Base-by-base conservation (phyloP, 495 filamentous ascomycete genomes). In the Penicillium longicatenatum region DNA sequence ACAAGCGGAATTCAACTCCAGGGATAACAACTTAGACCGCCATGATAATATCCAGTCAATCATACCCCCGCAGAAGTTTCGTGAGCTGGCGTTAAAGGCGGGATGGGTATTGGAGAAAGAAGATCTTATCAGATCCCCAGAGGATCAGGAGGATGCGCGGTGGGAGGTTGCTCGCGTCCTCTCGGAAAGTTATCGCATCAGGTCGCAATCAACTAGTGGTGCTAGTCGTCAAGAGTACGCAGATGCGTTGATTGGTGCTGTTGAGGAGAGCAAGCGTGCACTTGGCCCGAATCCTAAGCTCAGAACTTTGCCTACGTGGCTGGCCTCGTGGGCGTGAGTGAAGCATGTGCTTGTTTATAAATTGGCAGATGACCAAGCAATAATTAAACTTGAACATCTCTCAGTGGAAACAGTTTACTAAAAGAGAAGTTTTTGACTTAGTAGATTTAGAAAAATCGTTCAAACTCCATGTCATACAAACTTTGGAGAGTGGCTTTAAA, bases 31-130 rank as follows among this genome's bases (percentile, higher is more conserved):
- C 14, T 17, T 55, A 19, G 42, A 48, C 6, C 62, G 71, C 33
- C 50, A 52, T n/a, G 69, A 66, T 11, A 81, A 83, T 49, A 64
- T 83, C 37, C 70, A 79, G n/a, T 75, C 77, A 4, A 71, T 75
- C 16, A 43, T 80, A 52, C 68, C 72, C 0, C 61, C 68, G 46
- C 49, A 59, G 43, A 61, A 54, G 43, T 62, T 77, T 49, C 67
- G 60, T 20, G 74, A 71, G 63, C 43, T 58, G 24, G 63, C 72
- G 4, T 55, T 55, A 14, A 54, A 57, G 50, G 53, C 56, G 12
- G 68, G 62, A n/a, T 71, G 67, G 67, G 46, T 56, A 51, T 29
- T 75, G 30, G 67, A 78, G 59, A 61, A 47, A 39, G 69, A 64
- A 42, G 58, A 53, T 7, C 57, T 69, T 7, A 64, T 74, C 46